These are phyloP conservation scores for Erodium moschatum DNA, from an alignment of 441 rosid species.

Conservation along the genomic window DNA sequence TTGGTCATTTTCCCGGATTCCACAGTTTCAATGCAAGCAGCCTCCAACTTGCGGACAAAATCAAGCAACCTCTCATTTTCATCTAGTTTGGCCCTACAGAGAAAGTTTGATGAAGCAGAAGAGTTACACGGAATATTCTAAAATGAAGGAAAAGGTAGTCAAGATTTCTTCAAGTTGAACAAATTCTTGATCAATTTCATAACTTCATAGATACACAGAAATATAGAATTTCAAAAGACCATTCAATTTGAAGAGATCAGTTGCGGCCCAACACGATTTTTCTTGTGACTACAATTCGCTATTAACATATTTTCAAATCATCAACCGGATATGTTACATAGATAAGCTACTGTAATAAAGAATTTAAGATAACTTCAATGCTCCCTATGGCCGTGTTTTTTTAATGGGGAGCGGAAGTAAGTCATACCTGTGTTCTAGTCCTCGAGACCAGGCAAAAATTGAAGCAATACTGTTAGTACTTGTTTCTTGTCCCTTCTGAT, in stretches of 20 bases:
- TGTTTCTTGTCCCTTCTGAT: conserved; percentile 91
- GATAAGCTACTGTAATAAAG: background rate
- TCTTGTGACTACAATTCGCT: background rate
- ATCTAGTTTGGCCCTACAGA: conserved; percentile 75
- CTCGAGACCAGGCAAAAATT: conserved; percentile 90
- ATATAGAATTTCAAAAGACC: background rate
- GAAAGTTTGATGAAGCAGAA: conserved; percentile 7
- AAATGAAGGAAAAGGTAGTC: background rate
- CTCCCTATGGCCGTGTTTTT: background rate
- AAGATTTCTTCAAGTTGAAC: background rate
- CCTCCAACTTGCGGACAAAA: conserved; percentile 73
- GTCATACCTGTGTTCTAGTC: conserved; percentile 72
- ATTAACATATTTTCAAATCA: background rate
- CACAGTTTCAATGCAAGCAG: conserved; percentile 69
- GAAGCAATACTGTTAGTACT: conserved; percentile 96
- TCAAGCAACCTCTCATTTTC: conserved; percentile 53
- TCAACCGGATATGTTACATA: background rate
- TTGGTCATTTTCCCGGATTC: conserved; percentile 91
- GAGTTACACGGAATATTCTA: background rate
- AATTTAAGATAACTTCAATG: background rate
- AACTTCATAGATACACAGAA: background rate
- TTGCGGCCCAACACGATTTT: background rate
- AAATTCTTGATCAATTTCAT: background rate
- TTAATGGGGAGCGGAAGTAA: conserved; percentile 14
- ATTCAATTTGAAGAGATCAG: background rate